Conservation (phyloP, 768 basidiomycete species). For the Tubosaeta sp. region DNA sequence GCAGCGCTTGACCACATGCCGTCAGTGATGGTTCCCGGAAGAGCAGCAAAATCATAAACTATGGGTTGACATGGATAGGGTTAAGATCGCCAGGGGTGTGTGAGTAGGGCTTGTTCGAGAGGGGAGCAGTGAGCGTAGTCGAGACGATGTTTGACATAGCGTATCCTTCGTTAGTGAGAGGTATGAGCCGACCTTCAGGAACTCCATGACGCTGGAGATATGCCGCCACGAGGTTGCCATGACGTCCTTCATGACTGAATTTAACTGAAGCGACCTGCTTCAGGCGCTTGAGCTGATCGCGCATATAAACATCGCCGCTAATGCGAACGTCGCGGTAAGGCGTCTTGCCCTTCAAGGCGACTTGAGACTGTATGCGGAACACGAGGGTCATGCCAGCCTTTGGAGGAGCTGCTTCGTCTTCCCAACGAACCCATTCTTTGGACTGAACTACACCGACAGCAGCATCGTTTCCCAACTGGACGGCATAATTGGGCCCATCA, state of each 20-base stretch:
- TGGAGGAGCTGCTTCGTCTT: slow-evolving; percentile 74
- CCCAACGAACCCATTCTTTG: slow-evolving; percentile 99
- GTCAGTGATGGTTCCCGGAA: slow-evolving; percentile 96
- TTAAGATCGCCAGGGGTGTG: slow-evolving; percentile 97
- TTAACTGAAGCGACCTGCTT: slow-evolving; percentile 86
- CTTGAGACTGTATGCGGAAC: slow-evolving; percentile 84
- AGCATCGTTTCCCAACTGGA: slow-evolving; percentile 73
- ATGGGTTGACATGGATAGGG: slow-evolving; percentile 97
- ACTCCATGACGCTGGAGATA: slow-evolving; percentile 91
- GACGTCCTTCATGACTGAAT: slow-evolving; percentile 80
- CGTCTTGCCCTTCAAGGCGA: slow-evolving; percentile 90
- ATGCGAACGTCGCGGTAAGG: slow-evolving; percentile 80
- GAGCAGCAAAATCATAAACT: slow-evolving; percentile 92
- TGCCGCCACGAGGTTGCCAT: slow-evolving; percentile 90
- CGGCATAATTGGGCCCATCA: slow-evolving; percentile 84
- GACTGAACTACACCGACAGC: slow-evolving; percentile 86
- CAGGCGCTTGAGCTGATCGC: slow-evolving; percentile 82
- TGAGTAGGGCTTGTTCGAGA: slow-evolving; percentile 95
- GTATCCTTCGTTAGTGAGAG: slow-evolving; percentile 85
- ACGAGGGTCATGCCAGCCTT: slow-evolving; percentile 77
- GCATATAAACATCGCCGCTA: slow-evolving; percentile 79
- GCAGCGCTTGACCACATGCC: slow-evolving; percentile 97
- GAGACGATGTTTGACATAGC: slow-evolving; percentile 60
- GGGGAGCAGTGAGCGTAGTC: slow-evolving; percentile 74
- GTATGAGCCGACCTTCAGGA: slow-evolving; percentile 68